Percentiles rank a stretch among this genome's conserved stretches.
Conservation (phyloP, 2,329 filamentous ascomycete genomes). For the Xylaria sp. region DNA sequence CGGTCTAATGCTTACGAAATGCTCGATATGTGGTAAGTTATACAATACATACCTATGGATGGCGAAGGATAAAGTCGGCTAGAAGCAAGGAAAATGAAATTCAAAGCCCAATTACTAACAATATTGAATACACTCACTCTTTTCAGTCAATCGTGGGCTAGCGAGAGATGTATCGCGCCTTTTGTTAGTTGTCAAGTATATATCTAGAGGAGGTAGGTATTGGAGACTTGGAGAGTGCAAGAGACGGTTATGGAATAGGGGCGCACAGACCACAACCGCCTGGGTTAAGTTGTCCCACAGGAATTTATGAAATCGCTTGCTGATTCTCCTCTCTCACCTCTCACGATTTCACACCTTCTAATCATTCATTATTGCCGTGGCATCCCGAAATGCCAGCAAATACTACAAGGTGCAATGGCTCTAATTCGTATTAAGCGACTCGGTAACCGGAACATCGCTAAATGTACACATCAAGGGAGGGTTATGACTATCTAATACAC, state of each 20-base stretch:
- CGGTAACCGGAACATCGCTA: slow-evolving; percentile 10
- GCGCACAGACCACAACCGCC: slow-evolving; percentile 21
- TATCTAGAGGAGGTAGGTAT: no score
- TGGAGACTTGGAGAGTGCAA: no score
- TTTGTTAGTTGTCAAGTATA: no score
- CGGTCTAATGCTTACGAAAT: no score
- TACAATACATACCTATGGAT: no score
- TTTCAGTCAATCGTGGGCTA: no score
- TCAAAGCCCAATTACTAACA: background rate
- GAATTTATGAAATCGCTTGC: slow-evolving; percentile 10
- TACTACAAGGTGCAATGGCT: slow-evolving; percentile 4
- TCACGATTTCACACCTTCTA: background rate
- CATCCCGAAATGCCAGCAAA: background rate
- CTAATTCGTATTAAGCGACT: slow-evolving; percentile 10
- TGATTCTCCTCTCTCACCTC: slow-evolving; percentile 5
- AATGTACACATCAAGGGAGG: slow-evolving; percentile 13
- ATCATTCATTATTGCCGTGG: background rate
- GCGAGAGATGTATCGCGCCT: no score
- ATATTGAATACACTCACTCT: no score
- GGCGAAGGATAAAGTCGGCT: background rate
- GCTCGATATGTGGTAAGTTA: no score
- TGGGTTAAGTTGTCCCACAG: background rate
- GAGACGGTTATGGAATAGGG: background rate
- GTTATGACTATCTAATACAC: slow-evolving; percentile 12
- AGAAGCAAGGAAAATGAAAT: background rate